phyloP scores from a whole-genome alignment of 169 alveolate species.

The Neospora caninum region DNA sequence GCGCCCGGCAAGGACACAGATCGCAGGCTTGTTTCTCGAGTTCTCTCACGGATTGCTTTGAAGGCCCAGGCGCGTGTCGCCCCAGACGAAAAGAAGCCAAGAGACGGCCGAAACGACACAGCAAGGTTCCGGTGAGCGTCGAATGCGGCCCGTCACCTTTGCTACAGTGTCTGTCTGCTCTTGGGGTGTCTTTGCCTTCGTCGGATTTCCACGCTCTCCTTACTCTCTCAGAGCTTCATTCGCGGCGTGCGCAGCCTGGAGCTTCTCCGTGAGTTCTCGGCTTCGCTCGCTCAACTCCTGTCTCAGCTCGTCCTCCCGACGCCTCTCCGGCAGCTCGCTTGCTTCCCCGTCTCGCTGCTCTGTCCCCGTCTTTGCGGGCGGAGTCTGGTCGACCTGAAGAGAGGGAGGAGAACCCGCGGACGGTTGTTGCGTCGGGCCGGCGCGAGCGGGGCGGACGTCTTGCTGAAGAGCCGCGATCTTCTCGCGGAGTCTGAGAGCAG shows the following conservation, averaged over 20 bases:
- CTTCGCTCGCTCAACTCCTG: not conserved
- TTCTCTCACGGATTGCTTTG: no score
- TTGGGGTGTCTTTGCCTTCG: no score
- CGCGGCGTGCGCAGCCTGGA: not conserved
- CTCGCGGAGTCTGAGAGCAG: not conserved
- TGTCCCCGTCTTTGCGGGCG: no score
- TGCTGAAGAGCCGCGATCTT: constrained; percentile 24
- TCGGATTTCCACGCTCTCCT: not conserved
- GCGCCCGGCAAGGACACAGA: no score
- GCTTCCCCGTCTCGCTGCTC: not conserved
- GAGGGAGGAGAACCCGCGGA: not conserved
- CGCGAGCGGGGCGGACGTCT: not conserved
- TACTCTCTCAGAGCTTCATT: not conserved
- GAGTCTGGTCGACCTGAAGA: no score
- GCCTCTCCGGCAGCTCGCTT: not conserved
- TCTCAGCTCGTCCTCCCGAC: not conserved
- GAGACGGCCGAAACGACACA: no score
- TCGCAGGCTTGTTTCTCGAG: no score
- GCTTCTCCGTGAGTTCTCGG: not conserved
- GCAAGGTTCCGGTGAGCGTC: no score
- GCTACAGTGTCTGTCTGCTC: no score
- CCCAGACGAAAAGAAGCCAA: no score
- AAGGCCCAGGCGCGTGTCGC: no score
- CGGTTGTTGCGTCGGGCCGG: not conserved
- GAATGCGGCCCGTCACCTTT: no score